Base-by-base conservation (phyloP, 495 filamentous ascomycete genomes). In the Penicillium psychrofluorescens region DNA sequence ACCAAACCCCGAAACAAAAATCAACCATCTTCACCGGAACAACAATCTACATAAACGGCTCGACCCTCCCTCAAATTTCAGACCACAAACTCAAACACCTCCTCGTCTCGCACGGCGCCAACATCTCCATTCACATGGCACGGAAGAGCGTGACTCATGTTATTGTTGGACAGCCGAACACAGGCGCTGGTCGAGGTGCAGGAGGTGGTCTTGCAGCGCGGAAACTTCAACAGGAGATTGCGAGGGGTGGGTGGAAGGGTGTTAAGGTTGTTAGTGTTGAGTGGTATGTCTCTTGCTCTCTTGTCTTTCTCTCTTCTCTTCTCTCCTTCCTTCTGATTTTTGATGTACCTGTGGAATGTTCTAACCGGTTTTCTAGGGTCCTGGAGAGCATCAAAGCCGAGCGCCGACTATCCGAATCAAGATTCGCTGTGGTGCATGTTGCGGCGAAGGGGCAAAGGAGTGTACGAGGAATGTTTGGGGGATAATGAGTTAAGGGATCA, bases 21-120 rank as follows among this genome's bases (percentile, higher is more conserved):
- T 45, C 51, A 4, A 38, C 51, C 13, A 75, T 95, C 43, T 87
- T 95, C 59, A 54, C 73, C 38, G 74, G 76, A 12, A 67, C 86
- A 22, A 76, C 74, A 15, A 74, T 97, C 59, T 92, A 92, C 66
- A 76, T 97, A 66, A 95, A 95, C 65, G 91, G 90, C 41, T 86
- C 85, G 41, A 95, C 88, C 1, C 68, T 81, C 41, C 88, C 91
- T 6, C 54, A 76, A 11, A 77, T 98, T 36, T 90, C 85, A 0
- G 90, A 98, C 66, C 86, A 95, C 60, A 81, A 78, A 54, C 76
- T 97, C 37, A 95, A 92, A 65, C 80, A 78, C 32, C 68, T 95
- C 28, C 71, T 97, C 14, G 78, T 75, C 8, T 64, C 77, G 41
- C 74, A 92, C 55, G 92, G 92, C 16, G 92, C 78, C 0, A 67